Percentiles rank a stretch among this genome's conserved stretches.
These are phyloP conservation scores for Ophiocordyceps polyrhachis-furcata DNA, from an alignment of 2,329 filamentous ascomycete genomes.

Conservation along the genomic window DNA sequence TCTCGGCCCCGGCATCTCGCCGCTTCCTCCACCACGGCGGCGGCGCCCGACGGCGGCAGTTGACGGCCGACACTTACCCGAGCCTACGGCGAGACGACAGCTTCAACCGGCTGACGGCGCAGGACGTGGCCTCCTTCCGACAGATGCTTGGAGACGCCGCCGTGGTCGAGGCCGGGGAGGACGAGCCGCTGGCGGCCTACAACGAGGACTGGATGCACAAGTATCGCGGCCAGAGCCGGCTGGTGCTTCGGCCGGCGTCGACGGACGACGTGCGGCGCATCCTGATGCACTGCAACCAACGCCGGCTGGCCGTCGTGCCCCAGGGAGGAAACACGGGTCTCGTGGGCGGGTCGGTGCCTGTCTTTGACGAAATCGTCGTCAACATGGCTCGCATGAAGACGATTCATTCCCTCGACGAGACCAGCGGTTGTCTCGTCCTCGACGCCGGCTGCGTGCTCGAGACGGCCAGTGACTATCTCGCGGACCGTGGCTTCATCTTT, in stretches of 20 bases:
- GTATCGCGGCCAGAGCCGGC: conserved; percentile 73
- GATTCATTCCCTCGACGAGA: conserved; percentile 81
- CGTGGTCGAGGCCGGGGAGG: conserved; percentile 50
- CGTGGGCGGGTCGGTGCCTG: conserved; percentile 85
- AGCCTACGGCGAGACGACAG: conserved; percentile 60
- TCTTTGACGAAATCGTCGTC: conserved; percentile 96
- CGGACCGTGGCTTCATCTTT: conserved; percentile 73
- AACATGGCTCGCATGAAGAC: conserved; percentile 79
- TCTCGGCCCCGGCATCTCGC: conserved; percentile 9
- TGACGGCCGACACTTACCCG: conserved; percentile 76
- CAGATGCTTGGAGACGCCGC: conserved; percentile 54
- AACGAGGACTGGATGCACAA: conserved; percentile 99
- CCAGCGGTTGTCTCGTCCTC: conserved; percentile 74
- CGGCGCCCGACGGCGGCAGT: conserved; percentile 26
- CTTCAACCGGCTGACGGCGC: conserved; percentile 53
- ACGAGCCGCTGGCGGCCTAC: conserved; percentile 62
- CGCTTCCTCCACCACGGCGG: conserved; percentile 9
- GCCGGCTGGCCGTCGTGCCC: conserved; percentile 80
- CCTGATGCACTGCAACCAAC: conserved; percentile 86
- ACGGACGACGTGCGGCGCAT: conserved; percentile 83
- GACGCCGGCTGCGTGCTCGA: conserved; percentile 89
- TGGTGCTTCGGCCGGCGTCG: conserved; percentile 71
- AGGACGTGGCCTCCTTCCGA: conserved; percentile 73
- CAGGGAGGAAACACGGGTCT: conserved; percentile 95
- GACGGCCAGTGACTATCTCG: conserved; percentile 68